Evolutionary conservation across 129 eudicot genomes (phyloP).

Genomic region (Solidago caesia): DNA sequence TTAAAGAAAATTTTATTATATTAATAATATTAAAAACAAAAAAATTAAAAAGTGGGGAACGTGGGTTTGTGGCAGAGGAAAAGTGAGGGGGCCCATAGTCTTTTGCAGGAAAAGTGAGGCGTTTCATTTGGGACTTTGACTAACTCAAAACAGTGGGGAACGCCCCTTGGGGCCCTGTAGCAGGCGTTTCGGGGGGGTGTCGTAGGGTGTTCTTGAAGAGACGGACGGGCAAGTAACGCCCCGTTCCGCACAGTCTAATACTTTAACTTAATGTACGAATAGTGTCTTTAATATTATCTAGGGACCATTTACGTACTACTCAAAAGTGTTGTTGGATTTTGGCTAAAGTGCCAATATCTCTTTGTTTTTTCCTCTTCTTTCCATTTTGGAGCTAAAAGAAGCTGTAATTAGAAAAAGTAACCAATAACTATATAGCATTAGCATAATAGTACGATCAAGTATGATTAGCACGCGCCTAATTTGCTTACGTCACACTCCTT

Average conservation of each 20-base stretch:
- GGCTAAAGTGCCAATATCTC: slow-evolving; percentile 11
- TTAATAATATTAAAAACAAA: too few species aligned
- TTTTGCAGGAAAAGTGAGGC: too few species aligned
- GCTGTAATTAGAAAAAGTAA: slow-evolving; percentile 18
- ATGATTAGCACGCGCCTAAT: slow-evolving; percentile 17
- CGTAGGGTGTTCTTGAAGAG: too few species aligned
- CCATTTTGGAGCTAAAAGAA: slow-evolving; percentile 7
- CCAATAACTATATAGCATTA: slow-evolving; percentile 23
- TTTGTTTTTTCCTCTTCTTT: slow-evolving; percentile 19
- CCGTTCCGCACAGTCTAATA: neutral
- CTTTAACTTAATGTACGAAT: slow-evolving; percentile 1
- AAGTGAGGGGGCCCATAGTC: too few species aligned
- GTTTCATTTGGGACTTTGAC: too few species aligned
- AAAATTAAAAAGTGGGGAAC: too few species aligned
- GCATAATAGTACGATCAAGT: slow-evolving; percentile 13
- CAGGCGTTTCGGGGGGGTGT: too few species aligned
- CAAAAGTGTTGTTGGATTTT: slow-evolving; percentile 22
- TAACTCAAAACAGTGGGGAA: too few species aligned
- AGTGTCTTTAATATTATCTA: slow-evolving; percentile 9
- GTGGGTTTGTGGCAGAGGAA: too few species aligned
- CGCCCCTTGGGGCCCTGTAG: too few species aligned
- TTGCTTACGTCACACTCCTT: slow-evolving; percentile 29
- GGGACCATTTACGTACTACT: slow-evolving; percentile 15
- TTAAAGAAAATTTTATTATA: too few species aligned
- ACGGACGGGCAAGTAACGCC: too few species aligned